These are phyloP conservation scores for Gracilariopsis chorda DNA, from an alignment of 23 red algal species.

Conservation along the genomic window DNA sequence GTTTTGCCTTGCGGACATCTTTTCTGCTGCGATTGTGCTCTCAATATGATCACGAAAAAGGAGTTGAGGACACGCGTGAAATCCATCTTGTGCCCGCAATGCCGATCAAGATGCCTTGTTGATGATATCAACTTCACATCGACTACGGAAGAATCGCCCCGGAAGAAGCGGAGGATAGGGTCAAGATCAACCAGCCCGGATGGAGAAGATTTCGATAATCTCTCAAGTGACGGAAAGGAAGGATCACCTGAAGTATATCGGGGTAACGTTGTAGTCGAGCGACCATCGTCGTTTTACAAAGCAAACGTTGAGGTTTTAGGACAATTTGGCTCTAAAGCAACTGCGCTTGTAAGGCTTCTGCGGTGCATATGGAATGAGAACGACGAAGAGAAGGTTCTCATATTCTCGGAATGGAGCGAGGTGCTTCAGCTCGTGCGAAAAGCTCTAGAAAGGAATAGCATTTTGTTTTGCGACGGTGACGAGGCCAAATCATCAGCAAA, in stretches of 20 bases:
- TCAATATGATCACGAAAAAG: slow-evolving; percentile 8
- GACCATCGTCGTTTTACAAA: slow-evolving; percentile 26
- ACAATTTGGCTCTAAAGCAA: slow-evolving; percentile 23
- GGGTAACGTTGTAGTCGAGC: neutral
- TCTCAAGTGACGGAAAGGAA: neutral
- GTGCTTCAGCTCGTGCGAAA: slow-evolving; percentile 62
- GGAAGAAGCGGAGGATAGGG: neutral
- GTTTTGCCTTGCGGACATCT: slow-evolving; percentile 8
- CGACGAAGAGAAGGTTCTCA: slow-evolving; percentile 37
- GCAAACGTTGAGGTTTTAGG: slow-evolving; percentile 7
- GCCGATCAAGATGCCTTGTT: slow-evolving; percentile 12
- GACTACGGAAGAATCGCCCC: neutral
- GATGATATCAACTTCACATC: slow-evolving; percentile 33
- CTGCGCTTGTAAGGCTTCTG: slow-evolving; percentile 7
- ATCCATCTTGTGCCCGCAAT: neutral
- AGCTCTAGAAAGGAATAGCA: slow-evolving; percentile 53
- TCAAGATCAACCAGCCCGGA: neutral
- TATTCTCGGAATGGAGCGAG: slow-evolving; percentile 90
- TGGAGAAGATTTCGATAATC: neutral
- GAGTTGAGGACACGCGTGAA: neutral
- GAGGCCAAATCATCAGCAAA: neutral
- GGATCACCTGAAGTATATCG: neutral
- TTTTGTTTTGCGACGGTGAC: slow-evolving; percentile 26
- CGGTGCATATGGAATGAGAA: slow-evolving; percentile 29
- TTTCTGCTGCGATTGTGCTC: slow-evolving; percentile 7